A percentile compares a stretch with the other conserved stretches of the same genome.
phyloP scores from a whole-genome alignment of 352 stramenopile genomes.

The Pythium phragmiticola region DNA sequence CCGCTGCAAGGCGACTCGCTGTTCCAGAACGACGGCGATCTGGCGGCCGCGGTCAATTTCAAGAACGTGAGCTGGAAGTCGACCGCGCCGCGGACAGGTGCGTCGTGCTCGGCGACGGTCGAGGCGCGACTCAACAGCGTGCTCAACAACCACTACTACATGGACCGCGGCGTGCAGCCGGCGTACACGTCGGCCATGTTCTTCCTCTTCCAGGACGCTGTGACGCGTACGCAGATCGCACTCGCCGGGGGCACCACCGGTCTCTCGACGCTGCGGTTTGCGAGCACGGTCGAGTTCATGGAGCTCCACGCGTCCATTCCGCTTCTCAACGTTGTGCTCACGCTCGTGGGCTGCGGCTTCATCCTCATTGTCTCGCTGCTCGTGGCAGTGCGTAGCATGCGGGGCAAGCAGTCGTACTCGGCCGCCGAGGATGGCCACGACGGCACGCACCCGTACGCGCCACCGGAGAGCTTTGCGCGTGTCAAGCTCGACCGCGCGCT shows the following conservation, averaged over 20 bases:
- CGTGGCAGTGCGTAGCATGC: slow-evolving; percentile 10
- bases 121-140: slow-evolving; percentile 34
- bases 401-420: slow-evolving; percentile 2
- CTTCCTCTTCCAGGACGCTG: slow-evolving; percentile 58
- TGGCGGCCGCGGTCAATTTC: slow-evolving; percentile 30
- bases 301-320: slow-evolving; percentile 18
- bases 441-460: slow-evolving; percentile 5
- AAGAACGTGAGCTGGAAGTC: slow-evolving; percentile 27
- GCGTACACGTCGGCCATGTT: slow-evolving; percentile 49
- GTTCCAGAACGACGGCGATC: slow-evolving; percentile 29
- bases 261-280: slow-evolving; percentile 19
- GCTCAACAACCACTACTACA: slow-evolving; percentile 44
- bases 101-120: slow-evolving; percentile 37
- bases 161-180: slow-evolving; percentile 44
- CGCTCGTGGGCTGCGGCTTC: slow-evolving; percentile 19
- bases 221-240: slow-evolving; percentile 8
- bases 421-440: slow-evolving; percentile 1
- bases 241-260: not conserved
- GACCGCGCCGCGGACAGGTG: not conserved
- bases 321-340: slow-evolving; percentile 17
- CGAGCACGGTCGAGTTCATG: slow-evolving; percentile 12
- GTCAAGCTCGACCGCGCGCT: slow-evolving; percentile 19
- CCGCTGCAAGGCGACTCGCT: slow-evolving; percentile 10
- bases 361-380: slow-evolving; percentile 8
- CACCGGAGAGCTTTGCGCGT: slow-evolving; percentile 14